Evolutionary conservation across 2,329 filamentous ascomycete genomes (phyloP), one percentile per base, ranked within the genome.

Genomic region (Claviceps capensis): DNA sequence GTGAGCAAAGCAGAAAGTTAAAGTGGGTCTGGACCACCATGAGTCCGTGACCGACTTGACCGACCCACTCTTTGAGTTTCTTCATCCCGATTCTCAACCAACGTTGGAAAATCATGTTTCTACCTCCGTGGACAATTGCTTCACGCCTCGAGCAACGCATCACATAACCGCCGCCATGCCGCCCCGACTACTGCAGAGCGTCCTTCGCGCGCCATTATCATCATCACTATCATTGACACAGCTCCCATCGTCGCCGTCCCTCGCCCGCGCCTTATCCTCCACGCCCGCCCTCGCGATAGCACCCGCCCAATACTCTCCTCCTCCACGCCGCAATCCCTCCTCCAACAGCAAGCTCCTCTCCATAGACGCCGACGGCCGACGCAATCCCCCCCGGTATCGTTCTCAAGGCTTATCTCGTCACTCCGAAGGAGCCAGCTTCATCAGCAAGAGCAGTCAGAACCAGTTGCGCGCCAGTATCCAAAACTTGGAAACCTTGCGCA

Each of bases 391-490:
- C 48, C 49, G 22, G 22, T 13, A 36, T 16, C n/a, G 41, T 17
- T 9, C 47, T 42, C 41, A 47, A n/a, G 6, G 50, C 43, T 37
- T 42, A 4, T 41, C 47, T 50, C 49, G 14, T 43, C 19, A 11
- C 43, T 62, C 61, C 52, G 63, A 66, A 37, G 59, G 61, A 6
- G 65, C 66, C 11, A 17, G 61, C 42, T 59, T 59, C 57, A 63
- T 56, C 52, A 36, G 48, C 58, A 65, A 64, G 58, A 34, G 30
- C 30, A 34, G 30, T 34, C 30, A 34, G 11, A 34, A 3, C 9
- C 61, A 64, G 52, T 57, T 59, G 14, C 61, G 69, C 52, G 64
- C 69, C 52, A 65, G 72, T 50, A 63, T 65, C 52, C 50, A 50
- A 17, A 19, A 50, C 19, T 5, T 54, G n/a, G 48, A 54, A 45